Conservation (phyloP, 345 rosid genomes). For the Clausena lansium region DNA sequence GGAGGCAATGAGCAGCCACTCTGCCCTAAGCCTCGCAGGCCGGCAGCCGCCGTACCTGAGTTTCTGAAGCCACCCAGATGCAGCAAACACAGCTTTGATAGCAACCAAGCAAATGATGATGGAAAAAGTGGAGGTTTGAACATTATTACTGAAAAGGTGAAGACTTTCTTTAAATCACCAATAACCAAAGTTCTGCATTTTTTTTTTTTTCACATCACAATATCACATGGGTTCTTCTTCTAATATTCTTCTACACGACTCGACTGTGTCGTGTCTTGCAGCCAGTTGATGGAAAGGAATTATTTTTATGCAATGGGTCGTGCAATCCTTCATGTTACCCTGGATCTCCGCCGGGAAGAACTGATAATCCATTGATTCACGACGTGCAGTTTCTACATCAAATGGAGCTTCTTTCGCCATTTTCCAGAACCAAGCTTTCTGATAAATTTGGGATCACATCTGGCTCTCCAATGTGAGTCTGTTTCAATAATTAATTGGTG, state of each 20-base stretch:
- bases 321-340: conserved; percentile 43
- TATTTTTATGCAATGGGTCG: conserved; percentile 29
- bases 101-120: conserved; percentile 37
- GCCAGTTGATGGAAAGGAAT: conserved; percentile 39
- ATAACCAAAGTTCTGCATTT: background rate
- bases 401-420: conserved; percentile 62
- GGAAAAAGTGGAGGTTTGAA: conserved; percentile 42
- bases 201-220: no score
- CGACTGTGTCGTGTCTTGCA: background rate
- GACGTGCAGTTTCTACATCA: conserved; percentile 66
- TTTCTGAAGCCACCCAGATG: conserved; percentile 59
- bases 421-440: conserved; percentile 52
- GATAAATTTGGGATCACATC: conserved; percentile 38
- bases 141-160: conserved; percentile 49
- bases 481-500: background rate
- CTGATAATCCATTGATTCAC: conserved; percentile 65
- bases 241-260: no score
- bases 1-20: conserved; percentile 33
- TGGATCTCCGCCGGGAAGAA: conserved; percentile 85
- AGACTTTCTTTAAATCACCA: background rate
- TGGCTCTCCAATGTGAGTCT: conserved; percentile 28
- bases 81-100: conserved; percentile 42
- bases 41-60: conserved; percentile 49
- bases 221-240: background rate
- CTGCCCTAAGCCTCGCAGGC: conserved; percentile 78